Base-by-base conservation (phyloP, 2,329 filamentous ascomycete species). In the Neonectria coccinea region DNA sequence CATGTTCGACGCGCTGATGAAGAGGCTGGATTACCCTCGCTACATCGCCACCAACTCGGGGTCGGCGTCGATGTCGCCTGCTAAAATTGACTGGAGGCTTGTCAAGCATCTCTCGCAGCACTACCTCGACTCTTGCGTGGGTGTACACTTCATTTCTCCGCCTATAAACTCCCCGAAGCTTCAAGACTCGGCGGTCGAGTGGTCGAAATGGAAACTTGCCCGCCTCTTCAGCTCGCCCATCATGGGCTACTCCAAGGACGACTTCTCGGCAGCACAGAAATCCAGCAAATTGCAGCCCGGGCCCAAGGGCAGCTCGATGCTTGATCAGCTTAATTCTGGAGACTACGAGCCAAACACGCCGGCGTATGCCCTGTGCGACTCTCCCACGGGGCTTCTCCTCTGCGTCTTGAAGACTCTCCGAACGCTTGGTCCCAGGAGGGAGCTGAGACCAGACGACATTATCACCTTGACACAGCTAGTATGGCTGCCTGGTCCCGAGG, bases 401-500 rank as follows among this genome's bases (percentile, higher is more conserved):
- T 84, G 86, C 65, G 80, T 88, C 5, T 73, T 88, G 62, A 83
- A 82, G 70, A 77, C 80, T 2, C 74, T 88, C 56, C 79, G 80
- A 16, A 75, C 79, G 1, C 73, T 81, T 4, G 80, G 78, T 3
- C 79, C 81, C 0, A 74, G 78, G 61, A 76, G 80, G 59, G 77
- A 79, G 16, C 80, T 87, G 55, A 80, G 81, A 2, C 78, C 80
- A 4, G 78, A 81, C 14, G 86, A 91, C 59, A 80, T 91, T 25
- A 81, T 92, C 62, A 87, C 86, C 18, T 80, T 89, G 70, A 85
- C 87, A 1, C 85, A 87, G 73, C 77, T 91, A 29, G 85, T 88
- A 22, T 92, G 89, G 90, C 76, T 92, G 1, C 89, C 89, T 0
- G 89, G 89, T 0, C 88, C 88, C 0, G 89, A 91, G 71, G 84